These are phyloP conservation scores for Amanita thiersii DNA, from an alignment of 768 basidiomycete genomes.

Conservation along the genomic window DNA sequence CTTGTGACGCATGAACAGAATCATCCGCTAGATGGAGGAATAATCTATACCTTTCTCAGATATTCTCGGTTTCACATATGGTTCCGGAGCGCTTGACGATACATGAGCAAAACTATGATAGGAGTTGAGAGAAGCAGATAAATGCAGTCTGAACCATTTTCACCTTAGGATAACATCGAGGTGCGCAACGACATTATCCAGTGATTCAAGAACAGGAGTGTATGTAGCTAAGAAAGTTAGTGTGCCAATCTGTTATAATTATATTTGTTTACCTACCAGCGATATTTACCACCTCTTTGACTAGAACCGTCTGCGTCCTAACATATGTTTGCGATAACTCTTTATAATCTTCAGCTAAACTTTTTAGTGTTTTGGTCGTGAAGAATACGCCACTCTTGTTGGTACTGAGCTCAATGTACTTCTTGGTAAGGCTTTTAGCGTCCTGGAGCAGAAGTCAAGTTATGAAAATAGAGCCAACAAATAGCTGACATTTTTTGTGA, in stretches of 20 bases:
- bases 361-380: constrained; percentile 69
- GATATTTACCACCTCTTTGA: constrained; percentile 89
- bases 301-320: constrained; percentile 70
- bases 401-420: constrained; percentile 79
- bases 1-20: constrained; percentile 24
- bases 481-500: constrained; percentile 77
- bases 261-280: constrained; percentile 52
- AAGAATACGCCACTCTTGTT: constrained; percentile 86
- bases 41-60: constrained; percentile 58
- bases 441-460: constrained; percentile 44
- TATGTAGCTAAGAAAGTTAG: constrained; percentile 64
- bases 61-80: constrained; percentile 83
- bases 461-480: not conserved
- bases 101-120: constrained; percentile 82
- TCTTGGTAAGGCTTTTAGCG: constrained; percentile 58
- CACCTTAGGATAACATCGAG: constrained; percentile 90
- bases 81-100: constrained; percentile 75
- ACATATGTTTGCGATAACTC: constrained; percentile 65
- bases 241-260: not conserved
- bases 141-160: not conserved
- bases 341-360: constrained; percentile 61
- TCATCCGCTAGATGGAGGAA: not conserved
- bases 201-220: constrained; percentile 74
- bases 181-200: constrained; percentile 82
- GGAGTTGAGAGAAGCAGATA: not conserved